Evolutionary conservation across 352 stramenopile genomes (phyloP).

Genomic region (Sclerospora graminicola): DNA sequence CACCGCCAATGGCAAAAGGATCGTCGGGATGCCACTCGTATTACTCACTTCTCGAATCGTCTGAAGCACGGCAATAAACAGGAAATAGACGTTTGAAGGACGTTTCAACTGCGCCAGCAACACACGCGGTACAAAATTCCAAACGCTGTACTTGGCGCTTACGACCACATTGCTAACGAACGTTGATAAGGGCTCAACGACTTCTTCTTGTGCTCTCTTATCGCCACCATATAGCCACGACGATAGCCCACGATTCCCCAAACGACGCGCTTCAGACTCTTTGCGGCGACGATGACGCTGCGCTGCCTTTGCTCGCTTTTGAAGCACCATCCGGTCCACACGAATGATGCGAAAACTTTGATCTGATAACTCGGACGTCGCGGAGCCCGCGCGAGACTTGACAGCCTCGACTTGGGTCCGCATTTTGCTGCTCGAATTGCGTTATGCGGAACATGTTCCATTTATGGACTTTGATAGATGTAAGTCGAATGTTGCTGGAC

Average conservation of each 20-base stretch:
- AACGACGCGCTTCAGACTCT: slow-evolving; percentile 11
- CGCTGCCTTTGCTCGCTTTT: slow-evolving; percentile 13
- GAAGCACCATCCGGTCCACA: slow-evolving; percentile 28
- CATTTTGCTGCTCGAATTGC: slow-evolving; percentile 10
- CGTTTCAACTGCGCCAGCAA: slow-evolving; percentile 61
- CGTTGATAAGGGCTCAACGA: slow-evolving; percentile 14
- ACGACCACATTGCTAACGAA: slow-evolving; percentile 65
- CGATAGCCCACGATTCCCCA: slow-evolving; percentile 8
- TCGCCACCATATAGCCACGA: slow-evolving; percentile 19
- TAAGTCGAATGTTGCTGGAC: slow-evolving; percentile 1
- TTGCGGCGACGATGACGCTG: slow-evolving; percentile 13
- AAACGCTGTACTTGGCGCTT: slow-evolving; percentile 74
- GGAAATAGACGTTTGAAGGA: slow-evolving; percentile 80
- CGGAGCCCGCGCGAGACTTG: slow-evolving; percentile 2
- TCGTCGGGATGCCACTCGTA: slow-evolving; percentile 74
- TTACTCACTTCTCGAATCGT: slow-evolving; percentile 79
- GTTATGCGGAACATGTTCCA: slow-evolving; percentile 6
- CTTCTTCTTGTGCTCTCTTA: slow-evolving; percentile 7
- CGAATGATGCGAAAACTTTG: slow-evolving; percentile 28
- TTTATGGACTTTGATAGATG: slow-evolving; percentile 1
- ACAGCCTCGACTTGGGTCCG: slow-evolving; percentile 12
- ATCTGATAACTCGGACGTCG: neutral
- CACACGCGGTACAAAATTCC: slow-evolving; percentile 67
- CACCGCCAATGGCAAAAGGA: slow-evolving; percentile 57
- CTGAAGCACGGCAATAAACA: slow-evolving; percentile 80